phyloP scores from a whole-genome alignment of 2,329 filamentous ascomycete species.

The Fusarium penzigii region DNA sequence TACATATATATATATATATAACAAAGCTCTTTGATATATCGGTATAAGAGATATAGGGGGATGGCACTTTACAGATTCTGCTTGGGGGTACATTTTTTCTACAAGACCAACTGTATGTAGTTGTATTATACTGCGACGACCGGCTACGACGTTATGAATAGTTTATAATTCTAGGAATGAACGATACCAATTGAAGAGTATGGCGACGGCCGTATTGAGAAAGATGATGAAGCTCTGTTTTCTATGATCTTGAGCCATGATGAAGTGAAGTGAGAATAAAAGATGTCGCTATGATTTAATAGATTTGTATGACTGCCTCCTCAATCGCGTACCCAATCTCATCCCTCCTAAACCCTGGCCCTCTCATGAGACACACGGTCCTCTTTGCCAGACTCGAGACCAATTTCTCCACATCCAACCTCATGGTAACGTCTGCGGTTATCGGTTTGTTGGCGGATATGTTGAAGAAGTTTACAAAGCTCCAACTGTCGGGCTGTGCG shows the following conservation, averaged over 20 bases:
- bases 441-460: constrained; percentile 13
- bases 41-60: background rate
- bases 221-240: too few relatives aligned
- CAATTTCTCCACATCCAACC: constrained; percentile 18
- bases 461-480: constrained; percentile 28
- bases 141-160: constrained; percentile 25
- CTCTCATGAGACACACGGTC: constrained; percentile 24
- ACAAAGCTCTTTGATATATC: background rate
- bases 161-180: constrained; percentile 4
- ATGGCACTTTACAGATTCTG: background rate
- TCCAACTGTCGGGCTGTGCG: constrained; percentile 29
- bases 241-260: too few relatives aligned
- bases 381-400: constrained; percentile 20
- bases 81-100: background rate
- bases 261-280: background rate
- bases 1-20: background rate
- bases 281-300: background rate
- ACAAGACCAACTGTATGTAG: constrained; percentile 1
- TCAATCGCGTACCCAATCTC: constrained; percentile 29
- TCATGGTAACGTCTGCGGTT: constrained; percentile 13
- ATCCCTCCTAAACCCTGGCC: constrained; percentile 27
- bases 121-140: constrained; percentile 17
- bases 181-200: constrained; percentile 18
- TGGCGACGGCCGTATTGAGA: too few relatives aligned
- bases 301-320: constrained; percentile 18